Conservation (phyloP, 495 filamentous ascomycete species). For the Hypoxylon subgilvum region DNA sequence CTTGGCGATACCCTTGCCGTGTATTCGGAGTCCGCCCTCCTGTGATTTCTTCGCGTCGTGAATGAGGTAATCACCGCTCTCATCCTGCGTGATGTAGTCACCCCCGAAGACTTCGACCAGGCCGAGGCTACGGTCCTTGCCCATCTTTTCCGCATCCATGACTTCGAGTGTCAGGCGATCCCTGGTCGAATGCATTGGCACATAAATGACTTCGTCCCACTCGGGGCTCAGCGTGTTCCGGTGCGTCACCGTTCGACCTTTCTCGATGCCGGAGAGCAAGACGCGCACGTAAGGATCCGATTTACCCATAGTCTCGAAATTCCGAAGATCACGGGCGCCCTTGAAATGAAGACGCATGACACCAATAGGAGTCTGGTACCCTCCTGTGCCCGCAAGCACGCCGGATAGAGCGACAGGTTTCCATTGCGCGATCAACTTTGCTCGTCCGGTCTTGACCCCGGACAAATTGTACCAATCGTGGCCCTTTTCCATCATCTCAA, state of each 20-base stretch:
- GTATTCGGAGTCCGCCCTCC: conserved; percentile 66
- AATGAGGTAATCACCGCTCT: conserved; percentile 80
- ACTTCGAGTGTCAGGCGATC: conserved; percentile 89
- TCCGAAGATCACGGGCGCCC: conserved; percentile 79
- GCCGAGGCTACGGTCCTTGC: conserved; percentile 85
- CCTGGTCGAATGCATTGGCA: conserved; percentile 84
- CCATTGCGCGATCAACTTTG: conserved; percentile 89
- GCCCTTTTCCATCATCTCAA: conserved; percentile 88
- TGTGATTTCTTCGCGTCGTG: conserved; percentile 73
- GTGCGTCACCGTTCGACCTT: conserved; percentile 90
- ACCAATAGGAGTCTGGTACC: conserved; percentile 90
- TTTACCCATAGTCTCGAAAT: conserved; percentile 93
- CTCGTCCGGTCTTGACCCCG: conserved; percentile 80
- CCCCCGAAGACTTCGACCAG: conserved; percentile 73
- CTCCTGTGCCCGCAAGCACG: conserved; percentile 73
- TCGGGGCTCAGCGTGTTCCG: conserved; percentile 94
- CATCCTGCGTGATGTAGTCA: conserved; percentile 79
- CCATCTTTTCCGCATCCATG: conserved; percentile 92
- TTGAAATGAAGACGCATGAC: conserved; percentile 94
- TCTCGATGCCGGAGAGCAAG: conserved; percentile 85
- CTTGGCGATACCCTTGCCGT: conserved; percentile 71
- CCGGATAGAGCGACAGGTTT: conserved; percentile 89
- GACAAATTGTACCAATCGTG: conserved; percentile 94
- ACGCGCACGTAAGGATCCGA: conserved; percentile 94
- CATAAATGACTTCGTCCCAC: conserved; percentile 94